Percentiles rank a stretch among this genome's conserved stretches.
phyloP scores from a whole-genome alignment of 2,329 filamentous ascomycete genomes.

The Paecilomyces fulvus region DNA sequence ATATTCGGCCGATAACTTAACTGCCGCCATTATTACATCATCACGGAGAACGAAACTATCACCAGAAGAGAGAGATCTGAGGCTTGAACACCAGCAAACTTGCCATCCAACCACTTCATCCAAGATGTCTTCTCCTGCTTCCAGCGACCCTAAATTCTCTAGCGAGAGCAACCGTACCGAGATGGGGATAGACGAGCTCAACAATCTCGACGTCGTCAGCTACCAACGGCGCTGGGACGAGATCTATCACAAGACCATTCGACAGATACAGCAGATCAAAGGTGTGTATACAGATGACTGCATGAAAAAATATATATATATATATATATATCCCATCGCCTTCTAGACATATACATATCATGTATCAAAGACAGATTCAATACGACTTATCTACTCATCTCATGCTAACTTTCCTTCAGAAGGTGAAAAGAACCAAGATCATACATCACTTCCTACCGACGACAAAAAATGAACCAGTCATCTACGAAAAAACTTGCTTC shows the following conservation, averaged over 20 bases:
- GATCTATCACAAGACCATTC: constrained; percentile 3
- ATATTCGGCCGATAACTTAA: neutral
- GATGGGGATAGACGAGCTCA: constrained; percentile 1
- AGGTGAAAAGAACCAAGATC: neutral
- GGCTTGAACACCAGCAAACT: neutral
- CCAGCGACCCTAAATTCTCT: neutral
- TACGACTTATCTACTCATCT: no score
- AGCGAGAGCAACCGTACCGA: neutral
- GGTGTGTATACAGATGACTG: neutral
- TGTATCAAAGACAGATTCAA: no score
- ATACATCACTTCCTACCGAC: neutral
- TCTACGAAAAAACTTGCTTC: neutral
- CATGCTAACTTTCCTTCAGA: neutral
- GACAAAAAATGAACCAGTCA: neutral
- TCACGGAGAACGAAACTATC: neutral
- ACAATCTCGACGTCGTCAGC: neutral
- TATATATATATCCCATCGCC: no score
- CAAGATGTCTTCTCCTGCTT: neutral
- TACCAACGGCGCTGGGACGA: constrained; percentile 4
- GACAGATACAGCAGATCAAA: constrained; percentile 3
- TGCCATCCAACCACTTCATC: neutral
- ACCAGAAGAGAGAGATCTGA: neutral
- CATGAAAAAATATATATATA: no score
- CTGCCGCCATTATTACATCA: neutral
- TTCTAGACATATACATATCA: no score